phyloP scores from a whole-genome alignment of 2,329 filamentous ascomycete genomes.

The Ascochyta fabae region DNA sequence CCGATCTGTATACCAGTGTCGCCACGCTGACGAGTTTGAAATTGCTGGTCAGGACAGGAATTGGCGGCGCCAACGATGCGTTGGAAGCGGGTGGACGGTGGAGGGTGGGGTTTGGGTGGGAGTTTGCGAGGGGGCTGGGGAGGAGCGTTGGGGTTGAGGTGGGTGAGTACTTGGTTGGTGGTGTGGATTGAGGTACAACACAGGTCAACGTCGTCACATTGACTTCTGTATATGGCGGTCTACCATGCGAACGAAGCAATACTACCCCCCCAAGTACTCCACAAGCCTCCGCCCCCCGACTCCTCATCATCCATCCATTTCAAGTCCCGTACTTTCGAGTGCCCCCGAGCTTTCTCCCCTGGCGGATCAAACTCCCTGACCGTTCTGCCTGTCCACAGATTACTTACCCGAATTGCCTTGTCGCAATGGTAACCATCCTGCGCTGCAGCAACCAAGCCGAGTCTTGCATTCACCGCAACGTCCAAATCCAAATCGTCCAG shows the following conservation, averaged over 20 bases:
- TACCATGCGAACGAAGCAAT: constrained; percentile 31
- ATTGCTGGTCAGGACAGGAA: constrained; percentile 69
- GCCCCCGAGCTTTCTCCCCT: background rate
- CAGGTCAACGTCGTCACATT: background rate
- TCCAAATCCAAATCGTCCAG: constrained; percentile 33
- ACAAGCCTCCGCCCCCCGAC: constrained; percentile 26
- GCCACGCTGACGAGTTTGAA: constrained; percentile 75
- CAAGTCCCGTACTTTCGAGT: constrained; percentile 28
- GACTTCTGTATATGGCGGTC: background rate
- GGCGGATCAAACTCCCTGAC: constrained; percentile 30
- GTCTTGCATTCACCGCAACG: constrained; percentile 35
- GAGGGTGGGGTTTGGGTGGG: constrained; percentile 81
- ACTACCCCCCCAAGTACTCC: constrained; percentile 29
- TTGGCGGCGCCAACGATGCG: constrained; percentile 62
- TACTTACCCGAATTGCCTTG: constrained; percentile 36
- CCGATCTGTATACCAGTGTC: constrained; percentile 62
- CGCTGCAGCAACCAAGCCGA: constrained; percentile 45
- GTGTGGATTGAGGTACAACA: constrained; percentile 31
- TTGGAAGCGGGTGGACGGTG: constrained; percentile 75
- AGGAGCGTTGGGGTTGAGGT: constrained; percentile 78
- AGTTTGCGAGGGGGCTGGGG: constrained; percentile 73
- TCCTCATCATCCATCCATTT: constrained; percentile 38
- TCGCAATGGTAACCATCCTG: constrained; percentile 27
- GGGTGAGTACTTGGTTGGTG: constrained; percentile 65
- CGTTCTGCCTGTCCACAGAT: constrained; percentile 41